Evolutionary conservation across 176 grass and related monocot genomes (phyloP).

Genomic region (Carex parvula): DNA sequence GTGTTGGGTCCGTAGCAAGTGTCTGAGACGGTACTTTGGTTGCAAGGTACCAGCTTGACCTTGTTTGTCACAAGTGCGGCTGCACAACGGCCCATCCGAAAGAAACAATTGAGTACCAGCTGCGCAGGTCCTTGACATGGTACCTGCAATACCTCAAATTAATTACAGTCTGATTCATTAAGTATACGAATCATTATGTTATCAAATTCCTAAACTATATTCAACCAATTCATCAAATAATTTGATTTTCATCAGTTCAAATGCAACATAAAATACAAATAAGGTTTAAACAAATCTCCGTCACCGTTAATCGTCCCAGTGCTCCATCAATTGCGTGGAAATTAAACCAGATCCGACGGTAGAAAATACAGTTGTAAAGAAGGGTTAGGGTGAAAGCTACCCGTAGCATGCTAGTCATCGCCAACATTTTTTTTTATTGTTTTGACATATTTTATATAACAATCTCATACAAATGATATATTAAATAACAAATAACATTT

Average conservation of each 20-base stretch:
- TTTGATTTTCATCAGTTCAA: not conserved
- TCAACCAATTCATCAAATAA: not conserved
- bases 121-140: constrained; percentile 28
- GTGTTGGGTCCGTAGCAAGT: constrained; percentile 37
- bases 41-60: not conserved
- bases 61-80: constrained; percentile 19
- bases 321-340: too few relatives aligned
- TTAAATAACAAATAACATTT: too few relatives aligned
- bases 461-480: too few relatives aligned
- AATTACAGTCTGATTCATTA: not conserved
- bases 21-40: too few relatives aligned
- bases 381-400: too few relatives aligned
- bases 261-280: not conserved
- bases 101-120: constrained; percentile 45
- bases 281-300: too few relatives aligned
- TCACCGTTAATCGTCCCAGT: too few relatives aligned
- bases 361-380: too few relatives aligned
- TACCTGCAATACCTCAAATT: constrained; percentile 15
- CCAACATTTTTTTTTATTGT: too few relatives aligned
- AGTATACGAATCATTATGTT: not conserved
- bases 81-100: constrained; percentile 31
- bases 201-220: constrained; percentile 12
- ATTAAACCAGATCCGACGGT: too few relatives aligned
- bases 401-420: too few relatives aligned
- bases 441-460: too few relatives aligned